Percentiles rank a stretch among this genome's conserved stretches.
Evolutionary conservation across 257 asterid genomes (phyloP).

Genomic region (Fraxinus americana): DNA sequence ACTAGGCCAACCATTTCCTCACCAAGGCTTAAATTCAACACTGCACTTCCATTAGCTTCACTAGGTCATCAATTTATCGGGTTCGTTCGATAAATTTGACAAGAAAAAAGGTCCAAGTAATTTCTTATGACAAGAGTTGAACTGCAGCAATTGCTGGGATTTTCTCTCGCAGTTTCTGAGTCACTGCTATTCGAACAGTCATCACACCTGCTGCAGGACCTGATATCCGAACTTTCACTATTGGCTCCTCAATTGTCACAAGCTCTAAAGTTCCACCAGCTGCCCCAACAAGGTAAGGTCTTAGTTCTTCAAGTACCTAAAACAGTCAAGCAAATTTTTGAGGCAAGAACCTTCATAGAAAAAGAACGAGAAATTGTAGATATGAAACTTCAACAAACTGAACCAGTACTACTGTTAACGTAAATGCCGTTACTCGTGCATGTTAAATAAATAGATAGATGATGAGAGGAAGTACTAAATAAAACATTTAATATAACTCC

Average conservation of each 20-base stretch:
- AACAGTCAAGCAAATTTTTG: not conserved
- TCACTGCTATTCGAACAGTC: constrained; percentile 96
- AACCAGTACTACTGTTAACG: not conserved
- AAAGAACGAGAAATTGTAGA: not conserved
- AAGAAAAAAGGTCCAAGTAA: not conserved
- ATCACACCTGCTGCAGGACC: constrained; percentile 98
- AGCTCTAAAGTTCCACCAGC: constrained; percentile 93
- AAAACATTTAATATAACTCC: not conserved
- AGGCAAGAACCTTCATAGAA: not conserved
- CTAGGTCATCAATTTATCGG: not conserved
- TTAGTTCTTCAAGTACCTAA: constrained; percentile 91
- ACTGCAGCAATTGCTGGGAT: constrained; percentile 92
- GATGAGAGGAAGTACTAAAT: not conserved
- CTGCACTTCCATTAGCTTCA: not conserved
- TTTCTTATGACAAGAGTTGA: constrained; percentile 68
- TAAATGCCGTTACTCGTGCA: not conserved
- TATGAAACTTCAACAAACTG: not conserved
- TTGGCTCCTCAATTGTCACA: constrained; percentile 82
- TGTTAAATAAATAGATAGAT: not conserved
- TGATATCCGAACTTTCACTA: constrained; percentile 79
- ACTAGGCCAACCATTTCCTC: not conserved
- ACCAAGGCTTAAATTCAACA: not conserved
- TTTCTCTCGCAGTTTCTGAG: constrained; percentile 92
- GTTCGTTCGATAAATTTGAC: not conserved
- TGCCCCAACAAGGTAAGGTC: constrained; percentile 91